phyloP scores from a whole-genome alignment of 2,329 filamentous ascomycete genomes.

The Raffaelea ambrosiae region DNA sequence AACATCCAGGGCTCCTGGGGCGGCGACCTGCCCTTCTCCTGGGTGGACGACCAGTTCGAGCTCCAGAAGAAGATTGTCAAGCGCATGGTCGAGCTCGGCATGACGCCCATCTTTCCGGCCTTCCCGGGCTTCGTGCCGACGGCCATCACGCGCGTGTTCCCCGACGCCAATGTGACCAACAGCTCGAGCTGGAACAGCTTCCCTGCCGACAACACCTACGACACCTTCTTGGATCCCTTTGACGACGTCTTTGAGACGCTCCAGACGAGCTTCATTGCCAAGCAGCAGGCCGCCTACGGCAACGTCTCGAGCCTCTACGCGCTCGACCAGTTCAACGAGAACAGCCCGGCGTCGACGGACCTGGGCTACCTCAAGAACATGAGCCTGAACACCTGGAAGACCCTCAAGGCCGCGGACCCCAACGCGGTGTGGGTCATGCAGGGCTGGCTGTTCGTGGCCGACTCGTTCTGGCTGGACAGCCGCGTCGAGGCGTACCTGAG shows the following conservation, averaged over 20 bases:
- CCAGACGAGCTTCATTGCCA: constrained; percentile 35
- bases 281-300: constrained; percentile 36
- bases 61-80: constrained; percentile 38
- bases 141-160: constrained; percentile 29
- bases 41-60: constrained; percentile 38
- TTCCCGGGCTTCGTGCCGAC: constrained; percentile 42
- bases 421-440: constrained; percentile 44
- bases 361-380: constrained; percentile 32
- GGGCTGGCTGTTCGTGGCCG: constrained; percentile 39
- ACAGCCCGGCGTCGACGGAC: constrained; percentile 36
- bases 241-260: constrained; percentile 33
- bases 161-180: constrained; percentile 32
- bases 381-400: constrained; percentile 31
- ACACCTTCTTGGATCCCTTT: constrained; percentile 37
- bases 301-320: constrained; percentile 40
- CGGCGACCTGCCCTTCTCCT: constrained; percentile 30
- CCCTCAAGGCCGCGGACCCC: constrained; percentile 37
- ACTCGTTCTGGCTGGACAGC: constrained; percentile 33
- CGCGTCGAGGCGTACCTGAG: constrained; percentile 39
- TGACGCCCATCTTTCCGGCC: constrained; percentile 41
- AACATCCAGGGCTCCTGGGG: constrained; percentile 44
- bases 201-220: constrained; percentile 30
- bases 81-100: constrained; percentile 43
- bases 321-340: constrained; percentile 46
- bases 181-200: constrained; percentile 35